Percentiles rank a stretch among this genome's conserved stretches.
Conservation (phyloP, 176 grass and related monocot species). For the Eragrostis curvula region DNA sequence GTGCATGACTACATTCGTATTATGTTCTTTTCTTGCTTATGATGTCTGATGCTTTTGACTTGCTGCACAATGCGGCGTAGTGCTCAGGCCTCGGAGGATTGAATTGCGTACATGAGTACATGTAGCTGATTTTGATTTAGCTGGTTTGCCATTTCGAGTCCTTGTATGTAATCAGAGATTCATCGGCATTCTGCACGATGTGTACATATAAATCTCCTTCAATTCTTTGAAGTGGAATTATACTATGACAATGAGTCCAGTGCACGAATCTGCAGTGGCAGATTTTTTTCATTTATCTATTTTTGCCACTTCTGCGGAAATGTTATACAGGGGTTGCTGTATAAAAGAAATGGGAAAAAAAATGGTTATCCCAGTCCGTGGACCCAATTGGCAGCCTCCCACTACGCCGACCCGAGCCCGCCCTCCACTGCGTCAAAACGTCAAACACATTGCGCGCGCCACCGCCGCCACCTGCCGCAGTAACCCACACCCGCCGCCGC, state of each 20-base stretch:
- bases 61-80: conserved; percentile 33
- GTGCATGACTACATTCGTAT: background rate
- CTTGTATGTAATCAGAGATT: conserved; percentile 33
- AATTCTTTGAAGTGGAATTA: background rate
- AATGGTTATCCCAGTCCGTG: background rate
- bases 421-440: conserved; percentile 23
- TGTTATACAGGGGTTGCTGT: background rate
- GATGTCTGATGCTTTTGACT: background rate
- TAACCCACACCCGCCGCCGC: background rate
- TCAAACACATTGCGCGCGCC: conserved; percentile 51
- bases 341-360: background rate
- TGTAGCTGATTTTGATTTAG: conserved; percentile 43
- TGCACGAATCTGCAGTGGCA: background rate
- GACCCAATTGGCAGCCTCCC: conserved; percentile 19
- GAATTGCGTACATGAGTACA: conserved; percentile 30
- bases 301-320: background rate
- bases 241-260: background rate
- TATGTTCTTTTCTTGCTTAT: background rate
- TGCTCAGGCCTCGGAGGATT: background rate
- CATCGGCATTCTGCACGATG: conserved; percentile 4
- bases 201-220: conserved; percentile 1
- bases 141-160: conserved; percentile 5
- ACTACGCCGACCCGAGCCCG: background rate
- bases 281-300: background rate
- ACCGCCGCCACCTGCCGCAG: background rate